Conservation (phyloP, 768 basidiomycete genomes). For the Pulveroboletus sp. region DNA sequence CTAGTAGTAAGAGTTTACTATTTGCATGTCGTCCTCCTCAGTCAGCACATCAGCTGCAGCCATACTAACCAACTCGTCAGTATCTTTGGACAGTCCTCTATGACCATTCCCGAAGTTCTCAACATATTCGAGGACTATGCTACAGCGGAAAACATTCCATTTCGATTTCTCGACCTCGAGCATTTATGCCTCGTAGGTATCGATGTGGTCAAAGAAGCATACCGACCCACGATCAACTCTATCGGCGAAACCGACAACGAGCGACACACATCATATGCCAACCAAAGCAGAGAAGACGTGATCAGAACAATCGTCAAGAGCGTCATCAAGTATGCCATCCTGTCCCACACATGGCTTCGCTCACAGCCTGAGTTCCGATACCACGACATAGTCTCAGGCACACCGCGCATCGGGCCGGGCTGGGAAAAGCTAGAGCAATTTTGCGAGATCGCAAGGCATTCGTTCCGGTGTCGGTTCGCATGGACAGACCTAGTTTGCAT, state of each 20-base stretch:
- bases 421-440: constrained; percentile 18
- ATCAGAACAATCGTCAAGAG: constrained; percentile 19
- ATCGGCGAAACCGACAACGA: constrained; percentile 21
- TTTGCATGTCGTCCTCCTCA: too few species aligned
- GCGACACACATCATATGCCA: constrained; percentile 20
- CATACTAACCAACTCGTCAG: neutral
- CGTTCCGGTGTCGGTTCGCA: constrained; percentile 19
- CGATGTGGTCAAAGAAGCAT: neutral
- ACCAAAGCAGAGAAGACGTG: constrained; percentile 22
- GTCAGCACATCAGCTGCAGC: too few species aligned
- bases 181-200: constrained; percentile 11
- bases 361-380: neutral
- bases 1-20: too few species aligned
- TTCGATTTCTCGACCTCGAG: constrained; percentile 16
- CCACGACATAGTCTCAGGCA: constrained; percentile 3
- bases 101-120: constrained; percentile 18
- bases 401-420: neutral
- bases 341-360: constrained; percentile 13
- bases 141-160: constrained; percentile 9
- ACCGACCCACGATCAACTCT: constrained; percentile 9
- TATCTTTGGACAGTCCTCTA: neutral
- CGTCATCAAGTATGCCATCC: constrained; percentile 20
- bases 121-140: constrained; percentile 11
- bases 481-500: constrained; percentile 19
- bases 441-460: constrained; percentile 4